Evolutionary conservation across 371 early-diverging fungal genomes (phyloP), one percentile per base, ranked within the genome.

Genomic region (Mortierella sp.): DNA sequence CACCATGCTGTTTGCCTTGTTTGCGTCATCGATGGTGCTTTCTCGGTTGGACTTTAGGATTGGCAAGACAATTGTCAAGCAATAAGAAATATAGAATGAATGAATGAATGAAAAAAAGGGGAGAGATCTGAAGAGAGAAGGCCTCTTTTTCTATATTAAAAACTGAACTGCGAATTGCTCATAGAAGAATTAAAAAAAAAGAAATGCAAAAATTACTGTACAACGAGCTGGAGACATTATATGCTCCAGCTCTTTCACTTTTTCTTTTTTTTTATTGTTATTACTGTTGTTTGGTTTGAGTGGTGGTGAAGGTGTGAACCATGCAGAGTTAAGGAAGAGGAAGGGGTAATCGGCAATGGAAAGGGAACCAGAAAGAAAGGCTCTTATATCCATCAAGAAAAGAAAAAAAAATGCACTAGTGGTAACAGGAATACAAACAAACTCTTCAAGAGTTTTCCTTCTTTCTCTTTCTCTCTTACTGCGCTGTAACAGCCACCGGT

Each of bases 31-130:
- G 2, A 79, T 79, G 63, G 61, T 69, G 9, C 25, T 66, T 43
- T 72, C 72, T 21, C 47, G 73, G 46, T 18, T 79, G 60, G 70
- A 72, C 19, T 72, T 79, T 46, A 79, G 56, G 61, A 79, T 79
- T 62, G 67, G 73, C 9, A 63, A 70, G 6, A 66, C 72, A 1
- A 37, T 52, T 4, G 26, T 69, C 60, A 79, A 68, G 66, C 66
- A 79, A 60, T 63, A 64, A 25, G 50, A 57, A 25, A 9, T 48
- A 21, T 7, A 15, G 48, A 7, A 11, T 0, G 7, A n/a, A n/a
- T n/a, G n/a, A n/a, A n/a, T n/a, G n/a, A n/a, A n/a, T n/a, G n/a
- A n/a, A n/a, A n/a, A n/a, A n/a, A n/a, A n/a, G n/a, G n/a, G n/a
- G n/a, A n/a, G n/a, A n/a, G n/a, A n/a, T n/a, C n/a, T n/a, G n/a